Evolutionary conservation across 371 early-diverging fungal genomes (phyloP), one percentile per base, ranked within the genome.

Genomic region (Haplosporangium sp.): DNA sequence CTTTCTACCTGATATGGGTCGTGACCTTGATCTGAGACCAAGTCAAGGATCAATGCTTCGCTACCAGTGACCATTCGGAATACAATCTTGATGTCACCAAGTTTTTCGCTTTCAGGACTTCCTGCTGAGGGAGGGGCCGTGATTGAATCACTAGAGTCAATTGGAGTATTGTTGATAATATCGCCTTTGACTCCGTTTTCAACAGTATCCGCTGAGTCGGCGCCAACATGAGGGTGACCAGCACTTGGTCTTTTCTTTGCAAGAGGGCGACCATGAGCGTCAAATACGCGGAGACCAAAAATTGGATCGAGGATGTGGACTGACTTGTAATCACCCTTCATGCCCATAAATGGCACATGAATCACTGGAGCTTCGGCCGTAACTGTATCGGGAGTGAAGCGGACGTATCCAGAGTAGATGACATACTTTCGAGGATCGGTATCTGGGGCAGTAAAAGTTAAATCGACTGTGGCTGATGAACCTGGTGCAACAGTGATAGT

Each of bases 261-360:
- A 20, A 79, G 55, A 38, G 68, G 72, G 9, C 65, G 67, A 13
- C 72, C 67, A 4, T 48, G 70, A n/a, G 72, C 17, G 37, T 76
- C 68, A 59, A 76, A 61, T 53, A 84, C 39, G 11, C 63, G 69
- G 9, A 76, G 62, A 42, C 72, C 68, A 38, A 67, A 66, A 6
- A 20, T 0, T 5, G 69, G 62, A n/a, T 75, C 87, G 39, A 91
- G 82, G 10, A 89, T 82, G 2, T 82, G 84, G 9, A 90, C 66
- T 1, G 74, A 65, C 17, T 65, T 62, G 35, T 86, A 72, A 39
- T 86, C 71, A 1, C 92, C 91, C 19, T 76, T 67, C 55, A 89
- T 74, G 2, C 90, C 92, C 59, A 87, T 71, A 61, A 87, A 92
- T 0, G 92, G 90, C 1, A 90, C 77, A 45, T 84, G 85, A 27